Conservation (phyloP, 805 yeast species). For the Barnettozyma wickerhamii region DNA sequence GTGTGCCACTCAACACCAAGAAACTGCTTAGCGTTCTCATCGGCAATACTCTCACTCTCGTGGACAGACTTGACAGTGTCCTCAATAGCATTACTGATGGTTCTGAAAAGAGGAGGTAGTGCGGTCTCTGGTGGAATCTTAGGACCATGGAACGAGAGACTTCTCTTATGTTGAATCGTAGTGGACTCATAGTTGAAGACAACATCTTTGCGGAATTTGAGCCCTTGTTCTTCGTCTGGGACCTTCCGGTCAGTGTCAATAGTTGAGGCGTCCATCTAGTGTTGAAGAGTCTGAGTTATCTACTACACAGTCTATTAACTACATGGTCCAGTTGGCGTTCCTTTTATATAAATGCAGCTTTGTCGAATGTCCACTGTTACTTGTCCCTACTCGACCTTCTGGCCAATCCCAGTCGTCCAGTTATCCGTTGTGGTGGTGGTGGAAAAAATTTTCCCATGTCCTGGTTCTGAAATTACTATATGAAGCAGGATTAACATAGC, state of each 20-base stretch:
- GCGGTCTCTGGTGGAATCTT: conserved; percentile 25
- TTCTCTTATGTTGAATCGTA: not conserved
- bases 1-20: conserved; percentile 30
- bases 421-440: too few species aligned
- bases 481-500: not conserved
- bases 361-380: too few species aligned
- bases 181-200: not conserved
- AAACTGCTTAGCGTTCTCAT: conserved; percentile 22
- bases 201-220: not conserved
- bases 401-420: too few species aligned
- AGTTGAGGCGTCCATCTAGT: not conserved
- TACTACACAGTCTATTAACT: too few species aligned
- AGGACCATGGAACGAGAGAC: conserved; percentile 4
- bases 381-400: too few species aligned
- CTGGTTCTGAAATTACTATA: not conserved
- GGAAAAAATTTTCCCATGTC: not conserved
- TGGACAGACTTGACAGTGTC: conserved; percentile 11
- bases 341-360: too few species aligned
- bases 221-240: not conserved
- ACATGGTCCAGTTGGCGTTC: too few species aligned
- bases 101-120: conserved; percentile 35
- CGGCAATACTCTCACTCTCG: conserved; percentile 12
- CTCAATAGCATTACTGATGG: conserved; percentile 35
- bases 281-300: too few species aligned
- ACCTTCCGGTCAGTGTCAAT: not conserved